phyloP scores from a whole-genome alignment of 768 basidiomycete species.

The Tylopilus plumbeoviolaceoides region DNA sequence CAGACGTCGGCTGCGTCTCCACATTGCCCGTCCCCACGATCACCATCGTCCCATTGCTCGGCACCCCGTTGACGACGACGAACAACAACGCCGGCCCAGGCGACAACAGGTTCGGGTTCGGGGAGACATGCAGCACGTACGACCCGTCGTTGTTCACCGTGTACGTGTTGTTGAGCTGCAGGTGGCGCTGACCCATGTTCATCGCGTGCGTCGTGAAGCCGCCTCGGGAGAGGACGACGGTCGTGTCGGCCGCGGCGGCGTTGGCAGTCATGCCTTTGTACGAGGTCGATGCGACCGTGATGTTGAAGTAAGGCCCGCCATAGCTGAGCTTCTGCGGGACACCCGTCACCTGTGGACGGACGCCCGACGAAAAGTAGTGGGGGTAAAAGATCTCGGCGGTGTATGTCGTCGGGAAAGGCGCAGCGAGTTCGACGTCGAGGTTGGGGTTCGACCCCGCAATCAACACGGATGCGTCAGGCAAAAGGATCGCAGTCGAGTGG shows the following conservation, averaged over 20 bases:
- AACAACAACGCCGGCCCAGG: constrained; percentile 86
- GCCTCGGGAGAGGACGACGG: constrained; percentile 74
- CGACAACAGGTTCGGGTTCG: constrained; percentile 81
- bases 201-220: constrained; percentile 85
- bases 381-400: constrained; percentile 90
- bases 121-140: constrained; percentile 73
- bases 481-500: constrained; percentile 87
- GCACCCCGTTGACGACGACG: constrained; percentile 81
- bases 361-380: constrained; percentile 68
- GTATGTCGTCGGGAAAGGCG: constrained; percentile 72
- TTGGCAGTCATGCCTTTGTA: constrained; percentile 61
- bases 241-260: constrained; percentile 67
- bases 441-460: constrained; percentile 95
- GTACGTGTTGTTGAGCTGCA: constrained; percentile 85
- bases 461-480: constrained; percentile 82
- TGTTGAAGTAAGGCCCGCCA: constrained; percentile 77
- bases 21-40: constrained; percentile 78
- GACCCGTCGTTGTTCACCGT: constrained; percentile 75
- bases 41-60: constrained; percentile 72
- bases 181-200: constrained; percentile 82
- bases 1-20: constrained; percentile 58
- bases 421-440: constrained; percentile 66
- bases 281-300: constrained; percentile 61
- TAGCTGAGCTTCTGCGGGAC: constrained; percentile 76
- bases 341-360: constrained; percentile 66